Percentiles rank a stretch among this genome's conserved stretches.
phyloP scores from a whole-genome alignment of 225 moss, liverwort and hornwort genomes.

The Pseudoscleropodium purum region DNA sequence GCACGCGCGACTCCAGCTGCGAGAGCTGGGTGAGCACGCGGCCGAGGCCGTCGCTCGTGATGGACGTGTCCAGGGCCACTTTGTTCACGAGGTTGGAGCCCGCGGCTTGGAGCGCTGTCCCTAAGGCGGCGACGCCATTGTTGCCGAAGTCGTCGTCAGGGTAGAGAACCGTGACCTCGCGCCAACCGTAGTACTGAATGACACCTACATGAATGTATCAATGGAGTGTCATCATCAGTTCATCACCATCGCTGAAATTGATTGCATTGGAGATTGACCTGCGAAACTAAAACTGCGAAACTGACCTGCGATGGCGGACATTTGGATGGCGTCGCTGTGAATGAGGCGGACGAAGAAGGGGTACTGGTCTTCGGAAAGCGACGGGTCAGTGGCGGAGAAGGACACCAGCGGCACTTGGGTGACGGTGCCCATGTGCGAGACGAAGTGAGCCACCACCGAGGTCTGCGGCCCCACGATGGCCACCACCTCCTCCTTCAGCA shows the following conservation, averaged over 20 bases:
- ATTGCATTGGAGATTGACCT: not conserved
- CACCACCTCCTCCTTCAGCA: slow-evolving; percentile 66
- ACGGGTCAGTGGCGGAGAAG: slow-evolving; percentile 89
- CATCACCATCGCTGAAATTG: not conserved
- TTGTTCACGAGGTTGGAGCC: slow-evolving; percentile 39
- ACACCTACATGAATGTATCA: slow-evolving; percentile 8
- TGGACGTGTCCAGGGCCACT: slow-evolving; percentile 14
- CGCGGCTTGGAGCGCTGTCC: slow-evolving; percentile 23
- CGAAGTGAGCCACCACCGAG: slow-evolving; percentile 71
- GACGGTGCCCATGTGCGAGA: slow-evolving; percentile 66
- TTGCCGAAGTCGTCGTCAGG: slow-evolving; percentile 75
- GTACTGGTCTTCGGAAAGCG: slow-evolving; percentile 67
- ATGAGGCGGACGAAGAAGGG: slow-evolving; percentile 71
- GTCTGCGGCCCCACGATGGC: slow-evolving; percentile 88
- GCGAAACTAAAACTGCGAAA: not conserved
- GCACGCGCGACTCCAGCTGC: slow-evolving; percentile 63
- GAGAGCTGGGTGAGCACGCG: slow-evolving; percentile 34
- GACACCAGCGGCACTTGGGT: slow-evolving; percentile 78
- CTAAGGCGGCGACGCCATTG: slow-evolving; percentile 52
- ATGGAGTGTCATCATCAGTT: not conserved
- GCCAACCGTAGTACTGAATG: slow-evolving; percentile 74
- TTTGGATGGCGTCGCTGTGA: slow-evolving; percentile 52
- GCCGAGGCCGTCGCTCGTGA: slow-evolving; percentile 27
- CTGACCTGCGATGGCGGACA: slow-evolving; percentile 62
- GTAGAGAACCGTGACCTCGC: slow-evolving; percentile 61